phyloP scores from a whole-genome alignment of 345 rosid species.

The Lumnitzera littorea region DNA sequence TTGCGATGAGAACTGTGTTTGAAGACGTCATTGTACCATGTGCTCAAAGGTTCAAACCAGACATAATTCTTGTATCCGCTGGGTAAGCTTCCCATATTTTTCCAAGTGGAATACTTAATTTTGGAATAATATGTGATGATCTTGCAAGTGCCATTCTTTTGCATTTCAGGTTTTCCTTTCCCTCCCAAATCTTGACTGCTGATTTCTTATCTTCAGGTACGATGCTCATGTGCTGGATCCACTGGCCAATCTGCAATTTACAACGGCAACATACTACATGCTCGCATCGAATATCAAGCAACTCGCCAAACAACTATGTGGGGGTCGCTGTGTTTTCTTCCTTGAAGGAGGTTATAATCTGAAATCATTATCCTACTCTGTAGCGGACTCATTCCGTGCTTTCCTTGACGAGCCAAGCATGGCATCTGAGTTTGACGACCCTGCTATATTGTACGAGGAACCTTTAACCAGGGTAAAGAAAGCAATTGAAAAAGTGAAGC shows the following conservation, averaged over 20 bases:
- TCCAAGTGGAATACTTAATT: no score
- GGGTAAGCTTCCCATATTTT: constrained; percentile 43
- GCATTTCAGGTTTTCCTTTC: not conserved
- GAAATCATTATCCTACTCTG: constrained; percentile 72
- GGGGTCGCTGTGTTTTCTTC: constrained; percentile 84
- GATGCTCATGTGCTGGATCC: constrained; percentile 92
- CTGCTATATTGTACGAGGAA: constrained; percentile 78
- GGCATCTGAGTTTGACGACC: constrained; percentile 74
- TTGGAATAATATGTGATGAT: no score
- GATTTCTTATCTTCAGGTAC: constrained; percentile 31
- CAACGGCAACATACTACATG: constrained; percentile 77
- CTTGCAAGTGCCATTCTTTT: not conserved
- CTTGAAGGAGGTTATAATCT: constrained; percentile 97
- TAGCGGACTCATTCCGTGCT: constrained; percentile 78
- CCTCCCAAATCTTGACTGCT: not conserved
- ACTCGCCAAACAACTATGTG: constrained; percentile 75
- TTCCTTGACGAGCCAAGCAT: constrained; percentile 71
- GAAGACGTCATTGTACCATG: constrained; percentile 85
- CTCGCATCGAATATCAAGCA: constrained; percentile 66
- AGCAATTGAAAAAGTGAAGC: constrained; percentile 62
- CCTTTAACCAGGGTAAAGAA: constrained; percentile 59
- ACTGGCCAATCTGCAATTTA: constrained; percentile 72
- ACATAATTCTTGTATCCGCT: constrained; percentile 92
- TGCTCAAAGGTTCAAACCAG: constrained; percentile 87
- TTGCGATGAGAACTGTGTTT: constrained; percentile 71